Evolutionary conservation across 768 basidiomycete species (phyloP).

Genomic region (Boletus pseudopeckii): DNA sequence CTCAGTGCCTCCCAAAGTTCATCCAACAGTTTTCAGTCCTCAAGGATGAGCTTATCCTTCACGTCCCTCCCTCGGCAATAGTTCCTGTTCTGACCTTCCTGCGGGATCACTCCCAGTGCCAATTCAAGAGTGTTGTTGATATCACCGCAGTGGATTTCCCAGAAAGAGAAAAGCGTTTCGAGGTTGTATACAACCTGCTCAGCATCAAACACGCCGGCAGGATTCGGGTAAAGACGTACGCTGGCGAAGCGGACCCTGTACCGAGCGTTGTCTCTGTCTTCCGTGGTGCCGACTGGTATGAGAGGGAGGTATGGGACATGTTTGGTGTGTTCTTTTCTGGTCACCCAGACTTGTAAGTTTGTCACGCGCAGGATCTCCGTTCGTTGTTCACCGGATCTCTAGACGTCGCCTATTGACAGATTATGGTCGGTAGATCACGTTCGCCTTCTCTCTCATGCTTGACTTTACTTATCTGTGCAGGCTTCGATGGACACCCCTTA

Average conservation of each 20-base stretch:
- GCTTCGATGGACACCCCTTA: slow-evolving; percentile 95
- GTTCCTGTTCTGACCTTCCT: slow-evolving; percentile 87
- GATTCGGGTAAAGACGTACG: slow-evolving; percentile 96
- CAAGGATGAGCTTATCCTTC: slow-evolving; percentile 92
- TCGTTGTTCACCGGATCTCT: slow-evolving; percentile 10
- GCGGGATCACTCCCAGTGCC: slow-evolving; percentile 92
- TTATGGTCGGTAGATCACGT: slow-evolving; percentile 59
- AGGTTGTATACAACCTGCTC: slow-evolving; percentile 94
- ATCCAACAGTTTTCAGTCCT: slow-evolving; percentile 97
- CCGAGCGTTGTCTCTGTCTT: slow-evolving; percentile 79
- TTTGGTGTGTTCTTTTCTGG: slow-evolving; percentile 94
- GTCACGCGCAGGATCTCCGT: slow-evolving; percentile 5
- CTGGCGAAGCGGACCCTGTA: slow-evolving; percentile 87
- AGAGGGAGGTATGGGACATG: slow-evolving; percentile 97
- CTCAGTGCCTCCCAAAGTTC: slow-evolving; percentile 92
- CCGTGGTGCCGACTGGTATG: slow-evolving; percentile 97
- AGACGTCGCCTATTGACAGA: slow-evolving; percentile 97
- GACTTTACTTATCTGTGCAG: slow-evolving; percentile 34
- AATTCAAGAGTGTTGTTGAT: slow-evolving; percentile 91
- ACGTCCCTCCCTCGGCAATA: slow-evolving; percentile 77
- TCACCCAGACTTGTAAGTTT: slow-evolving; percentile 90
- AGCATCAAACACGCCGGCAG: slow-evolving; percentile 75
- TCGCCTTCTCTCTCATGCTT: background rate
- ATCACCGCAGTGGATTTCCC: slow-evolving; percentile 96
- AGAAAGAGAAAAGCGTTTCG: slow-evolving; percentile 88